phyloP scores from a whole-genome alignment of 2,329 filamentous ascomycete species.

The Raffaelea arxii region DNA sequence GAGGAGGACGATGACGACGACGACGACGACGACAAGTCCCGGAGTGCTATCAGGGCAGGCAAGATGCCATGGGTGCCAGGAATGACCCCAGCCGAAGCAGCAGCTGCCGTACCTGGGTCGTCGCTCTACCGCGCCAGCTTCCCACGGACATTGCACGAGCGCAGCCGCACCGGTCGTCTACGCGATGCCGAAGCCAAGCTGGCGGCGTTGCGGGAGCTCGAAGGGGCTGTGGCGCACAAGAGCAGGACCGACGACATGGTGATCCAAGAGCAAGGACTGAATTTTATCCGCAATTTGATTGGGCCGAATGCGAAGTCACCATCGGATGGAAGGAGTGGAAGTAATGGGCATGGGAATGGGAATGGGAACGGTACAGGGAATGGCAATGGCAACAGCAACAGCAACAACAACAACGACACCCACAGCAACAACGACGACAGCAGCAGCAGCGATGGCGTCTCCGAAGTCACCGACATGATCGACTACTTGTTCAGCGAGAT shows the following conservation, averaged over 20 bases:
- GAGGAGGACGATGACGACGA: not conserved
- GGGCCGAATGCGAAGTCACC: constrained; percentile 25
- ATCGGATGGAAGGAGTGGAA: too few relatives aligned
- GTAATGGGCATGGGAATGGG: not conserved
- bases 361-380: not conserved
- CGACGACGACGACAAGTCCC: not conserved
- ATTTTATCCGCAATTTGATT: constrained; percentile 84
- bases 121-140: constrained; percentile 11
- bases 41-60: constrained; percentile 9
- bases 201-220: constrained; percentile 48
- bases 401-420: constrained; percentile 26
- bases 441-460: constrained; percentile 37
- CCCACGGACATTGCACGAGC: constrained; percentile 11
- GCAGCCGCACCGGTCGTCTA: constrained; percentile 29
- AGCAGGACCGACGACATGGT: constrained; percentile 69
- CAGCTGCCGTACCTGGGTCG: not conserved
- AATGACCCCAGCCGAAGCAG: not conserved
- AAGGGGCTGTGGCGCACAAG: constrained; percentile 57
- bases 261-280: constrained; percentile 83
- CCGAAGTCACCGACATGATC: constrained; percentile 62
- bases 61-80: constrained; percentile 7
- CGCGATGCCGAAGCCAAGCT: constrained; percentile 41
- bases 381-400: constrained; percentile 24
- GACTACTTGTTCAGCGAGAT: constrained; percentile 71
- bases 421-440: constrained; percentile 22